Evolutionary conservation across 176 grass and related monocot genomes (phyloP), one percentile per base, ranked within the genome.

Genomic region (Rhynchospora pubera): DNA sequence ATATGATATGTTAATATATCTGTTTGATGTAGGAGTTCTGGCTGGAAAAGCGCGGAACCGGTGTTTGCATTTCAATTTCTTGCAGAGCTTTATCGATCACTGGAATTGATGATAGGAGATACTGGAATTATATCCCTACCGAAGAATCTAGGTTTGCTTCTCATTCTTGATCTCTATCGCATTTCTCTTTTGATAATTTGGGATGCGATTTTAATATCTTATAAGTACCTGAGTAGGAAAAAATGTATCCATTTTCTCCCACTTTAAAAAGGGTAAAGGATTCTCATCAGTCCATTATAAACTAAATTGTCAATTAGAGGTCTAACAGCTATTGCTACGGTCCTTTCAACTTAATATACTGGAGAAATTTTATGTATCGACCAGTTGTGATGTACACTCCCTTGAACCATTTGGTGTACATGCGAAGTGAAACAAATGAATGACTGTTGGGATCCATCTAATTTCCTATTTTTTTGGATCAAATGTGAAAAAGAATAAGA

Each of bases 51-150:
- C 84, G 46, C 58, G 87, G n/a, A 14, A 89, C 85, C 42, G 51
- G 85, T 15, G 45, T 94, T 85, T 94, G 90, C 81, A 89, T 92
- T 70, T 93, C 88, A 0, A 61, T 97, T 73, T 97, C 91, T 4
- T 85, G 88, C 0, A 89, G 85, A 88, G 71, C 86, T 0, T n/a
- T 94, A 61, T 84, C 87, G 14, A 97, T 97, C 56, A 97, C 91
- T 1, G 91, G 91, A 19, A 89, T 94, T n/a, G 94, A 97, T 61
- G 94, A 97, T 80, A 79, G 91, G 42, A 94, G 94, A 85, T 97
- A 97, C 18, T 97, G 94, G 94, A 79, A 80, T 86, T 86, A 79
- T 22, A 85, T 92, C 18, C 88, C 91, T 59, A 90, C 81, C 1
- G 77, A 91, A 34, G 94, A 97, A 85, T 97, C 94, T 10, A 94